Evolutionary conservation across 2,329 filamentous ascomycete genomes (phyloP).

Genomic region (Phialophora tarda): DNA sequence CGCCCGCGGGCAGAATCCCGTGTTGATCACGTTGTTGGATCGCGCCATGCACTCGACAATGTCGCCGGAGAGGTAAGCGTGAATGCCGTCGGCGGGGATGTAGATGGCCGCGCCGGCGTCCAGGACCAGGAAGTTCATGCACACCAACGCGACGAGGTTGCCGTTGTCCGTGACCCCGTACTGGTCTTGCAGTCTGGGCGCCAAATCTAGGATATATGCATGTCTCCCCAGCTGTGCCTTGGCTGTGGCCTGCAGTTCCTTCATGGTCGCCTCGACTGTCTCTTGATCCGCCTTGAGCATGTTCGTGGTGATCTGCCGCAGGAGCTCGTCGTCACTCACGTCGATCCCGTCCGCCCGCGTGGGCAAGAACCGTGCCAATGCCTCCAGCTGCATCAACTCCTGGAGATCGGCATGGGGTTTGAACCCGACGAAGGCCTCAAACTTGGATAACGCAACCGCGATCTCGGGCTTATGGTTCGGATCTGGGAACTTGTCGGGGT

Average conservation of each 20-base stretch:
- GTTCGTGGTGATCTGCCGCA: conserved; percentile 62
- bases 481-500: conserved; percentile 71
- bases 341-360: conserved; percentile 51
- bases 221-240: conserved; percentile 57
- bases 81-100: conserved; percentile 74
- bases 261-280: conserved; percentile 60
- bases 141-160: conserved; percentile 69
- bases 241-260: conserved; percentile 57
- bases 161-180: conserved; percentile 70
- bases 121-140: conserved; percentile 75
- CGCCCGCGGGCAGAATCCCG: conserved; percentile 72
- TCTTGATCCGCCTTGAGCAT: conserved; percentile 62
- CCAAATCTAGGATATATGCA: conserved; percentile 66
- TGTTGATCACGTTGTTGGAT: conserved; percentile 75
- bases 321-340: conserved; percentile 57
- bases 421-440: conserved; percentile 78
- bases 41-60: conserved; percentile 82
- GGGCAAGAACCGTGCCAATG: conserved; percentile 62
- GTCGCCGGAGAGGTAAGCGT: conserved; percentile 74
- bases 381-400: conserved; percentile 60
- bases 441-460: conserved; percentile 71
- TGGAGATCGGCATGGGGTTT: conserved; percentile 68
- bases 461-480: conserved; percentile 82
- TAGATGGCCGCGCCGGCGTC: conserved; percentile 70
- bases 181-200: conserved; percentile 68